Base-by-base conservation (phyloP, 1,284 basidiomycete species). In the Heliocybe sulcata region DNA sequence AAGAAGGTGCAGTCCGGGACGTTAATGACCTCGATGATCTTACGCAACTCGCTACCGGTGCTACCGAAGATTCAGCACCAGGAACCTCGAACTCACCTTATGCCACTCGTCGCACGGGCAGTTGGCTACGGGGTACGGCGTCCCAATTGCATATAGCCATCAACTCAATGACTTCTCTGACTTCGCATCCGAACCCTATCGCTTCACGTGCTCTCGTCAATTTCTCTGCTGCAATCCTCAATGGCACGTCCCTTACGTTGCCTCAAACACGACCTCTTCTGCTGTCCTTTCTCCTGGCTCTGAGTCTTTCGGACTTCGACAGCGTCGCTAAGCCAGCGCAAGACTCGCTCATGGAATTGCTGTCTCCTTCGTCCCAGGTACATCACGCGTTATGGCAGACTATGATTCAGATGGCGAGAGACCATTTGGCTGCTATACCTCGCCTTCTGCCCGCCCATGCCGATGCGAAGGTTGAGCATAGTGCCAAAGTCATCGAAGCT, bases 371-470 rank as follows among this genome's bases (percentile, higher is more conserved):
- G 22, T 77, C 78, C 16, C 68, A 67, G 51, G 67, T 71, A 1
- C 74, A 73, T 27, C 69, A 76, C 54, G 59, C 70, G 2, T 66
- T 90, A 10, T 69, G 86, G 25, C 77, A 79, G 57, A 76, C 72
- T 2, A 67, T 84, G 27, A 70, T 81, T 56, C 76, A 78, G 49
- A 80, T 77, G 27, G 80, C 79, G 0, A 71, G 76, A 59, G 83
- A 89, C 45, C 81, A 83, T 56, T 74, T 96, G 31, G 71, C 80
- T n/a, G 73, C 85, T 0, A 72, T 97, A 2, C 91, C 94, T n/a
- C 81, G 83, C 10, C 72, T 89, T 10, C 75, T 95, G 38, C 73
- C 77, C 6, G 81, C 83, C 2, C 82, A 81, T 52, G 80, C 88
- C 14, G 90, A 94, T 60, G 68, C 76, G 11, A 86, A 86, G 65